phyloP scores from a whole-genome alignment of 305 asterid genomes.

The Lippia alba region DNA sequence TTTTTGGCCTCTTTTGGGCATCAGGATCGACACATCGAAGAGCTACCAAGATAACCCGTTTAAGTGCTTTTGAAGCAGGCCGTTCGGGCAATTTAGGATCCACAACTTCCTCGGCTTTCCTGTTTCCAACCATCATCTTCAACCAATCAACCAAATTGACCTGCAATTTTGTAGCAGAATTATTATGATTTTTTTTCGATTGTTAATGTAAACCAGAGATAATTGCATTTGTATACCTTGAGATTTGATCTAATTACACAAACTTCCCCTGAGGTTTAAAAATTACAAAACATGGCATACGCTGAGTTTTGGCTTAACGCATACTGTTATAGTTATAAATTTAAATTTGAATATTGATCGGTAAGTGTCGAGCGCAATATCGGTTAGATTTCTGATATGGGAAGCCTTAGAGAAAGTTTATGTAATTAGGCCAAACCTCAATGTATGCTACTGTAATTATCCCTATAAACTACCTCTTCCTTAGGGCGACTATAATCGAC shows the following conservation, averaged over 20 bases:
- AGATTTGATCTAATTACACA: too few relatives aligned
- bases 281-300: too few relatives aligned
- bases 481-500: conserved; percentile 76
- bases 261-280: too few relatives aligned
- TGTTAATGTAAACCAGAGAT: not conserved
- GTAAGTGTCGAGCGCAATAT: too few relatives aligned
- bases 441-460: too few relatives aligned
- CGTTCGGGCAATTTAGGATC: conserved; percentile 57
- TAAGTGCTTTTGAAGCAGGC: conserved; percentile 53
- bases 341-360: too few relatives aligned
- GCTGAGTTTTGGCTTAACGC: too few relatives aligned
- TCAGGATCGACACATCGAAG: conserved; percentile 60
- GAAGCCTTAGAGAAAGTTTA: too few relatives aligned
- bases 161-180: conserved; percentile 30
- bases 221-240: too few relatives aligned
- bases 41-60: conserved; percentile 58
- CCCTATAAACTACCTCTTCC: conserved; percentile 63
- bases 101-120: conserved; percentile 52
- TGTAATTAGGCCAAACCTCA: too few relatives aligned
- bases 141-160: conserved; percentile 58
- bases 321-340: too few relatives aligned
- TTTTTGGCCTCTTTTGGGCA: conserved; percentile 63
- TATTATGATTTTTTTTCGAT: not conserved
- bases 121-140: conserved; percentile 55
- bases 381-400: too few relatives aligned